Percentiles rank a stretch among this genome's conserved stretches.
These are phyloP conservation scores for Eucalyptus sideroxylon DNA, from an alignment of 345 rosid genomes.

Conservation along the genomic window DNA sequence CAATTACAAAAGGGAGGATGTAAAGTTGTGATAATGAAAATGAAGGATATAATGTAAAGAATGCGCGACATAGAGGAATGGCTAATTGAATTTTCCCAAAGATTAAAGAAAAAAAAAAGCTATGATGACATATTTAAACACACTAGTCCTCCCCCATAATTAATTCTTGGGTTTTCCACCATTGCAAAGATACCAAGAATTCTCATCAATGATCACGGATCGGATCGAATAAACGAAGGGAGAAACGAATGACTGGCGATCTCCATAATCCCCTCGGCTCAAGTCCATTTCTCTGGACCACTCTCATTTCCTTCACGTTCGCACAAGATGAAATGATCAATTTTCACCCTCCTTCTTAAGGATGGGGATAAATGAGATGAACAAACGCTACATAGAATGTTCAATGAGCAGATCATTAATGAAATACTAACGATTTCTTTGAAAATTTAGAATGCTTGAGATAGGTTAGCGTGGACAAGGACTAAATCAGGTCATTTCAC, in stretches of 20 bases:
- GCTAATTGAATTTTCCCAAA: not conserved
- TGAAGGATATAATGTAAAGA: not conserved
- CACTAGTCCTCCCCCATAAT: not conserved
- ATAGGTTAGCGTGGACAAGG: accelerated
- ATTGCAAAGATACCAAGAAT: not conserved
- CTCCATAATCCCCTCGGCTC: too few relatives aligned
- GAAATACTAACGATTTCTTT: too few relatives aligned
- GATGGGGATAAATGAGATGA: too few relatives aligned
- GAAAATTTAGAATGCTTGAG: too few relatives aligned
- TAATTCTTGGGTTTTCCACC: not conserved
- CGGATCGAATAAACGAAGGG: too few relatives aligned
- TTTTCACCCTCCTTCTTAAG: not conserved
- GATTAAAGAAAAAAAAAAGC: not conserved
- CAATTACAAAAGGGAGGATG: not conserved
- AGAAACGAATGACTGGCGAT: too few relatives aligned
- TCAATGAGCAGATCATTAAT: too few relatives aligned
- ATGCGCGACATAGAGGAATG: not conserved
- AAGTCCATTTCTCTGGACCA: not conserved
- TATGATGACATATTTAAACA: too few relatives aligned
- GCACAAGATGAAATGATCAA: not conserved
- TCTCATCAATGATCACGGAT: not conserved
- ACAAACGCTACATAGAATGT: accelerated
- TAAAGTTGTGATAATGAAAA: not conserved
- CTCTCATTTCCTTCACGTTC: not conserved
- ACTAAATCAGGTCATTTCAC: too few relatives aligned